Percentiles rank a stretch among this genome's conserved stretches.
Evolutionary conservation across 176 grass and related monocot genomes (phyloP).

Genomic region (Ampelocalamus luodianensis): DNA sequence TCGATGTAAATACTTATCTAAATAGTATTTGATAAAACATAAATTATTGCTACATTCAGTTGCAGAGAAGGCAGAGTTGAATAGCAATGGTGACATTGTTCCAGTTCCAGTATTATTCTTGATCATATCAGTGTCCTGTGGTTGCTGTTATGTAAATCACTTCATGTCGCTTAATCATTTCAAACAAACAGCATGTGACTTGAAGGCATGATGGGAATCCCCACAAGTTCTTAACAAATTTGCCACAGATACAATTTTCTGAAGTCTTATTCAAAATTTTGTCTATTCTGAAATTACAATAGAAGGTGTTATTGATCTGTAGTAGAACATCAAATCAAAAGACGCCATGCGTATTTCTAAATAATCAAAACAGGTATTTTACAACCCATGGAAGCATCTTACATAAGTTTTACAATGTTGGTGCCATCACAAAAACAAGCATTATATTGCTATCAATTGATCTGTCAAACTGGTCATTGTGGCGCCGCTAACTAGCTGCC

Average conservation of each 20-base stretch:
- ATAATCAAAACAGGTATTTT: conserved; percentile 34
- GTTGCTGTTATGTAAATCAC: not conserved
- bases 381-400: conserved; percentile 38
- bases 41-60: not conserved
- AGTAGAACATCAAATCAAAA: conserved; percentile 28
- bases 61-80: not conserved
- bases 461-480: conserved; percentile 15
- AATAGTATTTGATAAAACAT: not conserved
- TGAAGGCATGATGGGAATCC: not conserved
- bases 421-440: conserved; percentile 40
- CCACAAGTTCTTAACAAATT: not conserved
- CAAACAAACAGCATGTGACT: not conserved
- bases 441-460: conserved; percentile 32
- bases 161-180: not conserved
- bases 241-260: not conserved
- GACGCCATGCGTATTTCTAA: conserved; percentile 1
- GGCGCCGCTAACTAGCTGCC: conserved; percentile 13
- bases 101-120: not conserved
- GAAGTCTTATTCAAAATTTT: conserved; percentile 9
- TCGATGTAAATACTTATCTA: not conserved
- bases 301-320: conserved; percentile 1
- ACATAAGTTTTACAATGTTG: conserved; percentile 16
- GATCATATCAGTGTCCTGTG: not conserved
- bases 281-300: conserved; percentile 33
- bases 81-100: not conserved